Percentiles rank a stretch among this genome's conserved stretches.
These are phyloP conservation scores for Starmera caribaea DNA, from an alignment of 805 yeast genomes.

Conservation along the genomic window DNA sequence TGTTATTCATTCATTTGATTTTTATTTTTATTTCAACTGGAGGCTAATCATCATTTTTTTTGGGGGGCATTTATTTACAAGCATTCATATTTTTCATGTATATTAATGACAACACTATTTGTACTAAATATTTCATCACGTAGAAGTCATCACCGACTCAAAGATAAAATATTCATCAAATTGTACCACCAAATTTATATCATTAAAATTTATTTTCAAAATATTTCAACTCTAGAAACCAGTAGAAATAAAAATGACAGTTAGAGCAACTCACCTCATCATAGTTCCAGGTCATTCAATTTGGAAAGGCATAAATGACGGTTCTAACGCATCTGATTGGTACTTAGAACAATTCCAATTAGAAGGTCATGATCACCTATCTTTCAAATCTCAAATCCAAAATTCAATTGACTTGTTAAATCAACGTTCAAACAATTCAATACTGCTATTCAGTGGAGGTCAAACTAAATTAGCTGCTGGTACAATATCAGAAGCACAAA, in stretches of 20 bases:
- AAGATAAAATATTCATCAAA: too few relatives aligned
- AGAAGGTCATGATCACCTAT: slow-evolving; percentile 59
- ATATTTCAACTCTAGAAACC: too few relatives aligned
- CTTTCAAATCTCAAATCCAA: slow-evolving; percentile 54
- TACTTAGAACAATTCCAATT: slow-evolving; percentile 53
- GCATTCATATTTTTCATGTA: neutral
- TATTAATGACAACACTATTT: too few relatives aligned
- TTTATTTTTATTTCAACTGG: neutral
- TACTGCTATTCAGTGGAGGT: slow-evolving; percentile 54
- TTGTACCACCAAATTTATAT: too few relatives aligned
- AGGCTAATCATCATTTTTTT: neutral
- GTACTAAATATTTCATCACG: neutral
- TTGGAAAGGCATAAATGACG: slow-evolving; percentile 41
- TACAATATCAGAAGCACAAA: slow-evolving; percentile 48
- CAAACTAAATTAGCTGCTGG: slow-evolving; percentile 52
- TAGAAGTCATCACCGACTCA: neutral
- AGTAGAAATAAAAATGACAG: neutral
- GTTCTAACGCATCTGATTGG: slow-evolving; percentile 51
- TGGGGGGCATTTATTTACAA: neutral
- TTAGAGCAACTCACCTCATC: slow-evolving; percentile 22
- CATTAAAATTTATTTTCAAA: too few relatives aligned
- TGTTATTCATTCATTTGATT: neutral
- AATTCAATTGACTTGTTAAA: slow-evolving; percentile 29
- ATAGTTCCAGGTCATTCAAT: slow-evolving; percentile 58
- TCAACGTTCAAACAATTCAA: slow-evolving; percentile 20